Base-by-base conservation (phyloP, 2,329 filamentous ascomycete genomes). In the Botrytis elliptica region DNA sequence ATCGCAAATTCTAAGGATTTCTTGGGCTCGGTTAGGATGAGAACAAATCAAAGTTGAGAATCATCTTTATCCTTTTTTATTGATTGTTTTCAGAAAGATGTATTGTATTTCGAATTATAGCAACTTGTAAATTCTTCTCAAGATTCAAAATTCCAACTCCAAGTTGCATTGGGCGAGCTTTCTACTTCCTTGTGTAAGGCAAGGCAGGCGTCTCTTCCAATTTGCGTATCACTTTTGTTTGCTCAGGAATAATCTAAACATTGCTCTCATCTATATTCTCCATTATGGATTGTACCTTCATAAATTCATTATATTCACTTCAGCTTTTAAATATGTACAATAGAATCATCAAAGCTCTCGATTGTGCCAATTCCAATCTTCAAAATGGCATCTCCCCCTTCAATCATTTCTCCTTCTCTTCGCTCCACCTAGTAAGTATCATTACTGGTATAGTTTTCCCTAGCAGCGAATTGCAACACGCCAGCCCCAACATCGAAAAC, bases 401-500 rank as follows among this genome's bases (percentile, higher is more conserved):
- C 29, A 12, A 22, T 42, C 60, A 42, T 12, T n/a, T 20, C n/a
- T 22, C 25, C 46, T 65, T 25, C 38, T 20, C 10, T 57, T 20
- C 20, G 22, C 36, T 33, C 66, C 40, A 3, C 38, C 44, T 46
- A 68, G 65, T 52, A 62, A 10, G 71, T 67, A 71, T 76, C 74
- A 63, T 75, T 69, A 59, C 62, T 72, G 42, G 57, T 36, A 74
- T 80, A 79, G n/a, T 76, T 77, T 42, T 78, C 77, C 52, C 79
- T 75, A 42, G 71, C 78, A 33, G 85, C 83, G 77, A 87, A 86
- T n/a, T 83, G 79, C 83, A 87, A 83, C 79, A 84, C 80, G 63
- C 80, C 80, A 33, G 81, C 83, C 18, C 84, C 85, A 73, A 87
- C 82, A 80, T 87, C 86, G 79, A 85, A 87, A 2, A 87, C 85